Conservation (phyloP, 2,329 filamentous ascomycete species). For the Aspergillus terreus region DNA sequence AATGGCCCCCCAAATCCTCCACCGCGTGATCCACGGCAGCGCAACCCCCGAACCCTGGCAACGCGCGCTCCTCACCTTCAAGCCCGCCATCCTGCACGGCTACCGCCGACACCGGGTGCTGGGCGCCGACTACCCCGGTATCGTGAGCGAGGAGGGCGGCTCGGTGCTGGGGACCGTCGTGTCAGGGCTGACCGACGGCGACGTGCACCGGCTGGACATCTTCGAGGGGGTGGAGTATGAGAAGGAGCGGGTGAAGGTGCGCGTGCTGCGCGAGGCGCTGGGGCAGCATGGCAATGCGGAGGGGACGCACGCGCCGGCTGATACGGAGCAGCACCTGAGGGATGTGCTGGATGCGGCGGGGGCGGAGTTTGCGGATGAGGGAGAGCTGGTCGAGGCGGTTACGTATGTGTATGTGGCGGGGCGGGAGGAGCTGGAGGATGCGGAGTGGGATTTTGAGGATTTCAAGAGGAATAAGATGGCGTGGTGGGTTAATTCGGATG, state of each 20-base stretch:
- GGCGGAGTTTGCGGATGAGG: slow-evolving; percentile 52
- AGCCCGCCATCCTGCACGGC: slow-evolving; percentile 70
- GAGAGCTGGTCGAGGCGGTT: slow-evolving; percentile 48
- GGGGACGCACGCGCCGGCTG: background rate
- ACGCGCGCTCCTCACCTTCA: slow-evolving; percentile 57
- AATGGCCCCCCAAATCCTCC: slow-evolving; percentile 86
- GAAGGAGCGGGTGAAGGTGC: slow-evolving; percentile 48
- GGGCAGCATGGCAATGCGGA: slow-evolving; percentile 14
- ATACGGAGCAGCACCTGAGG: slow-evolving; percentile 31
- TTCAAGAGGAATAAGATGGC: slow-evolving; percentile 73
- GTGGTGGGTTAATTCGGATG: slow-evolving; percentile 52
- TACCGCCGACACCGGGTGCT: slow-evolving; percentile 69
- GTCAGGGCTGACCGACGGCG: slow-evolving; percentile 71
- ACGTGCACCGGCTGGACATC: slow-evolving; percentile 69
- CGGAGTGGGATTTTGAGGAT: slow-evolving; percentile 84
- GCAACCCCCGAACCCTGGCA: slow-evolving; percentile 50
- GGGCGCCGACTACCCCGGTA: slow-evolving; percentile 74
- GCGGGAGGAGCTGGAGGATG: slow-evolving; percentile 56
- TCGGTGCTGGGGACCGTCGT: slow-evolving; percentile 73
- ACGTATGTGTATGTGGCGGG: slow-evolving; percentile 62
- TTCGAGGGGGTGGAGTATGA: slow-evolving; percentile 80
- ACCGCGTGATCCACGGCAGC: slow-evolving; percentile 72
- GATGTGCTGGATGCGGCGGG: slow-evolving; percentile 44
- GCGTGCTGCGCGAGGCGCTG: slow-evolving; percentile 31
- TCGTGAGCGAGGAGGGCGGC: slow-evolving; percentile 46